phyloP scores from a whole-genome alignment of 2,329 filamentous ascomycete species.

The Cyphellophora attinorum region DNA sequence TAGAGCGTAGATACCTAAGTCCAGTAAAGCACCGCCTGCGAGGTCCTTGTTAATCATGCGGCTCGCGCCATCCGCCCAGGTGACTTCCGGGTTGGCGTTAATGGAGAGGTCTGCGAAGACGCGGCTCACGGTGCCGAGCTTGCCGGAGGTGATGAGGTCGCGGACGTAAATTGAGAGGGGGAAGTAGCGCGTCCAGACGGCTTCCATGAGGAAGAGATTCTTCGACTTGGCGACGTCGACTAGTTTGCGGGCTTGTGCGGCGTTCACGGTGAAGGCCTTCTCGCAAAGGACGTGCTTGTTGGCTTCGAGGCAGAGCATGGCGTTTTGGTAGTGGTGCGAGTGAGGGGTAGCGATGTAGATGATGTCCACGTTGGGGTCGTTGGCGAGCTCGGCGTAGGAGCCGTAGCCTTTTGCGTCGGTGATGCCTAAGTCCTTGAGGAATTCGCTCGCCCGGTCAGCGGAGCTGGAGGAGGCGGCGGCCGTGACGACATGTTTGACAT shows the following conservation, averaged over 20 bases:
- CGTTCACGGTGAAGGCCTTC: slow-evolving; percentile 81
- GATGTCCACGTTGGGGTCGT: slow-evolving; percentile 62
- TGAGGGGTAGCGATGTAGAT: slow-evolving; percentile 85
- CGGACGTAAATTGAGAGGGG: slow-evolving; percentile 50
- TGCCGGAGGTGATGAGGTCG: slow-evolving; percentile 37
- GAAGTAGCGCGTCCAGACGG: slow-evolving; percentile 84
- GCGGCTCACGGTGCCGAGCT: slow-evolving; percentile 45
- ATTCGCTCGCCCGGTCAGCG: slow-evolving; percentile 56
- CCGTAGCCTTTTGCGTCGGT: slow-evolving; percentile 57
- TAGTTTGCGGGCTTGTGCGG: slow-evolving; percentile 62
- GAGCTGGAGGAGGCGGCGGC: slow-evolving; percentile 76
- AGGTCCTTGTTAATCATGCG: slow-evolving; percentile 78
- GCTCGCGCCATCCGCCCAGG: slow-evolving; percentile 41
- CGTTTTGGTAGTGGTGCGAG: slow-evolving; percentile 87
- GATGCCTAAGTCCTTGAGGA: slow-evolving; percentile 60
- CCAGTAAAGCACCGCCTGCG: slow-evolving; percentile 72
- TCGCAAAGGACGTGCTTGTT: slow-evolving; percentile 85
- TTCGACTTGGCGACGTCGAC: slow-evolving; percentile 62
- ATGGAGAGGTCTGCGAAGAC: slow-evolving; percentile 52
- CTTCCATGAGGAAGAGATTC: slow-evolving; percentile 71
- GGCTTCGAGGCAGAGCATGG: slow-evolving; percentile 68
- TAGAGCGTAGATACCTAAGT: slow-evolving; percentile 78
- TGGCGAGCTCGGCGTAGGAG: slow-evolving; percentile 71
- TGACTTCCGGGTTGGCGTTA: slow-evolving; percentile 32
- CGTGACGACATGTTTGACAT: slow-evolving; percentile 66